Percentiles rank a stretch among this genome's conserved stretches.
These are phyloP conservation scores for Bruguiera parviflora DNA, from an alignment of 345 rosid genomes.

Conservation along the genomic window DNA sequence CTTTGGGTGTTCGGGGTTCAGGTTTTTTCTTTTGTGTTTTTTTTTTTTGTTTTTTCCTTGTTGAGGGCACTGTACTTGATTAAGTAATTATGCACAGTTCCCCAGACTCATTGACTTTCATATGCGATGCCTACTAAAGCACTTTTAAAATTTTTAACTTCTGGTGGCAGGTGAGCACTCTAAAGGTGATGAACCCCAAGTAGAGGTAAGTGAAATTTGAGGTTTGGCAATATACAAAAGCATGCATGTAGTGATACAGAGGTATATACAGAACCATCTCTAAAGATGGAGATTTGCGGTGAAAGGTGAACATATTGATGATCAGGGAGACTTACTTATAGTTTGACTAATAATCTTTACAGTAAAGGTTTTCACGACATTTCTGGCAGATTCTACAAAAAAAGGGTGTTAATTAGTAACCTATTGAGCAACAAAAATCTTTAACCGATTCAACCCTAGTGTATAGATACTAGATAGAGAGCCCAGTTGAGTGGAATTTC, in stretches of 20 bases:
- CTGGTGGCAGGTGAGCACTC: conserved; percentile 57
- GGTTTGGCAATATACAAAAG: background rate
- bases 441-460: too few relatives aligned
- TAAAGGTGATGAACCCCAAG: conserved; percentile 46
- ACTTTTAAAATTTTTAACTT: background rate
- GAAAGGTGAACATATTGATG: background rate
- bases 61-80: too few relatives aligned
- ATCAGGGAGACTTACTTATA: too few relatives aligned
- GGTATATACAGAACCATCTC: background rate
- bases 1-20: background rate
- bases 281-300: background rate
- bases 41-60: too few relatives aligned
- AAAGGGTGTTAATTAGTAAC: too few relatives aligned
- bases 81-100: background rate
- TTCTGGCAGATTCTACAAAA: too few relatives aligned
- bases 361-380: too few relatives aligned
- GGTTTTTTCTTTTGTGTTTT: background rate
- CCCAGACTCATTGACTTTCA: background rate
- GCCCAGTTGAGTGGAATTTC: too few relatives aligned
- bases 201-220: conserved; percentile 41
- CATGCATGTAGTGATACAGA: background rate
- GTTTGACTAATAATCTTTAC: too few relatives aligned
- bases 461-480: too few relatives aligned
- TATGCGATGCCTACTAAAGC: background rate
- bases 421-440: too few relatives aligned